Conservation (phyloP, 225 moss, liverwort and hornwort genomes). For the Sphagnum tenellum region DNA sequence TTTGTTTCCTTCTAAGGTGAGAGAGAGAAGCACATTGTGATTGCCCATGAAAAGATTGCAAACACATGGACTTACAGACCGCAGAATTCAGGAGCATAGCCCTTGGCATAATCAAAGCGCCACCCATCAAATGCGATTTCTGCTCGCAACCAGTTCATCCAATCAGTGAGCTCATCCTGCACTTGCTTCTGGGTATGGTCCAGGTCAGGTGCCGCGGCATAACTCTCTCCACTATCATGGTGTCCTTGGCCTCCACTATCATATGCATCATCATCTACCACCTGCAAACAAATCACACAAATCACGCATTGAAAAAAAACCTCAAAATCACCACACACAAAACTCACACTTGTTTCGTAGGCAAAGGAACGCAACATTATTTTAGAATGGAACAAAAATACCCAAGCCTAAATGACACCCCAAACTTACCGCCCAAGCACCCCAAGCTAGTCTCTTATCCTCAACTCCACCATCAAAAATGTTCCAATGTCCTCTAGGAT, state of each 20-base stretch:
- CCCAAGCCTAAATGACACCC: no score
- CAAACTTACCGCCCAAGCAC: slow-evolving; percentile 58
- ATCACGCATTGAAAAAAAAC: no score
- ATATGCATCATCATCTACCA: slow-evolving; percentile 61
- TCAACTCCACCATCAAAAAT: slow-evolving; percentile 68
- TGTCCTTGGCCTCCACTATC: slow-evolving; percentile 72
- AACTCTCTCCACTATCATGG: slow-evolving; percentile 73
- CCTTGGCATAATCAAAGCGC: slow-evolving; percentile 84
- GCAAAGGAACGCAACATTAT: no score
- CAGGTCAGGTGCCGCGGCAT: slow-evolving; percentile 68
- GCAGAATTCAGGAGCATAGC: slow-evolving; percentile 51
- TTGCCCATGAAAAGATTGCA: no score
- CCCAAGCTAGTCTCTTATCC: slow-evolving; percentile 73
- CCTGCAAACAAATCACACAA: slow-evolving; percentile 2
- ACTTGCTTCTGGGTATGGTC: slow-evolving; percentile 81
- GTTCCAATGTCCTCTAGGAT: slow-evolving; percentile 63
- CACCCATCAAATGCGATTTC: slow-evolving; percentile 81
- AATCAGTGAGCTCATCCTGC: slow-evolving; percentile 72
- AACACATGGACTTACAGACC: slow-evolving; percentile 28
- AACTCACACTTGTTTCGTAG: no score
- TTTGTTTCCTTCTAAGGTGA: no score
- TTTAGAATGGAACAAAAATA: no score
- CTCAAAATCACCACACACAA: no score
- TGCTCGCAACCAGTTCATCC: slow-evolving; percentile 83
- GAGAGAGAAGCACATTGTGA: no score